Evolutionary conservation across 2,329 filamentous ascomycete genomes (phyloP).

Genomic region (Cladophialophora immunda): DNA sequence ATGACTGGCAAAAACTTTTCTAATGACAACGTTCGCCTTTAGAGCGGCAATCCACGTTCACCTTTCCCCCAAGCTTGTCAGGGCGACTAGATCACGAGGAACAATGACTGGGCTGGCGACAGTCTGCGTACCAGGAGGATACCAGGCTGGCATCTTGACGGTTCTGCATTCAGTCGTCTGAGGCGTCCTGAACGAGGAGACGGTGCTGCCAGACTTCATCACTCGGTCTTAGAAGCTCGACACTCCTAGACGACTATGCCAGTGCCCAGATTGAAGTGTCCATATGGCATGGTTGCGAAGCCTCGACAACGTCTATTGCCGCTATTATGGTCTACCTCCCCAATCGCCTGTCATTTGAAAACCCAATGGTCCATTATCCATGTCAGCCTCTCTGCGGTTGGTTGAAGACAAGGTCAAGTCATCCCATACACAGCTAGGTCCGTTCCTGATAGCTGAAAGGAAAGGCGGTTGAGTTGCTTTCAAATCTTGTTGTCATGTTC

Average conservation of each 20-base stretch:
- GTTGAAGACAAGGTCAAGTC: constrained; percentile 3
- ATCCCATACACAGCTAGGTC: not conserved
- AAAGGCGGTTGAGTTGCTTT: constrained; percentile 1
- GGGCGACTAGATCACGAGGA: not conserved
- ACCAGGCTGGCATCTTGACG: not conserved
- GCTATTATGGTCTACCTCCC: not conserved
- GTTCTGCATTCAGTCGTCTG: not conserved
- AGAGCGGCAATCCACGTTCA: not conserved
- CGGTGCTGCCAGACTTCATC: not conserved
- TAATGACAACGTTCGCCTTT: not conserved
- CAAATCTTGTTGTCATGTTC: constrained; percentile 20
- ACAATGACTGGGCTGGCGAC: not conserved
- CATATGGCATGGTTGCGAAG: too few species aligned
- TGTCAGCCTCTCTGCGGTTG: not conserved
- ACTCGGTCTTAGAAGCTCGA: not conserved
- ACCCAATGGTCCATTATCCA: not conserved
- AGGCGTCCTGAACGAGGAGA: not conserved
- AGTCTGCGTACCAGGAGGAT: not conserved
- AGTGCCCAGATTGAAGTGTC: not conserved
- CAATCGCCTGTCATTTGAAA: not conserved
- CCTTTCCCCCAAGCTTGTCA: not conserved
- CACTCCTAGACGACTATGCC: not conserved
- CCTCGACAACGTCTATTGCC: not conserved
- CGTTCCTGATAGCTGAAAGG: constrained; percentile 1
- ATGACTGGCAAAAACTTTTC: not conserved